Conservation (phyloP, 495 filamentous ascomycete genomes). For the Xylaria castorea region DNA sequence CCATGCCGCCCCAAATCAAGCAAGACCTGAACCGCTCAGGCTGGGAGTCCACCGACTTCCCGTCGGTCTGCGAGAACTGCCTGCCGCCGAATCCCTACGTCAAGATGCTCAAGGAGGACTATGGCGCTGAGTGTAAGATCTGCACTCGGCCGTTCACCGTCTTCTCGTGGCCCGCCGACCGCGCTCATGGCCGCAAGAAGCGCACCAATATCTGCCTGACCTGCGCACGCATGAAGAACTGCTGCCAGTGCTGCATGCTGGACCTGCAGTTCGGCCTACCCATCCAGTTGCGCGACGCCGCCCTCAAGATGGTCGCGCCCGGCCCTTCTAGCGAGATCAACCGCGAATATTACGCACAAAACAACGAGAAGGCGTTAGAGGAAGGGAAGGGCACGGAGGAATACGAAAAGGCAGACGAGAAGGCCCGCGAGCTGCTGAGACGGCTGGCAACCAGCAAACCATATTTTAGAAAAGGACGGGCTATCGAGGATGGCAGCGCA, state of each 20-base stretch:
- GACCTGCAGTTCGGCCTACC: slow-evolving; percentile 94
- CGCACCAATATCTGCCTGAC: slow-evolving; percentile 93
- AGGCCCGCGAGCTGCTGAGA: slow-evolving; percentile 85
- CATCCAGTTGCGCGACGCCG: slow-evolving; percentile 93
- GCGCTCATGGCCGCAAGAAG: slow-evolving; percentile 84
- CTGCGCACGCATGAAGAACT: slow-evolving; percentile 93
- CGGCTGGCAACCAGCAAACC: slow-evolving; percentile 90
- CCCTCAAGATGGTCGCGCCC: slow-evolving; percentile 93
- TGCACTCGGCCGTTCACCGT: slow-evolving; percentile 97
- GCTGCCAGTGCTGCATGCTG: slow-evolving; percentile 98
- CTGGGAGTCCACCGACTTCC: slow-evolving; percentile 90
- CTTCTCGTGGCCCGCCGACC: slow-evolving; percentile 90
- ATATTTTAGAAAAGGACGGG: slow-evolving; percentile 84
- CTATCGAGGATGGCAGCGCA: slow-evolving; percentile 63
- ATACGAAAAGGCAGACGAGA: slow-evolving; percentile 97
- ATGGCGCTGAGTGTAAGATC: slow-evolving; percentile 81
- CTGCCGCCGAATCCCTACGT: slow-evolving; percentile 97
- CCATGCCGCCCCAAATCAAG: slow-evolving; percentile 76
- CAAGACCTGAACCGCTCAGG: slow-evolving; percentile 96
- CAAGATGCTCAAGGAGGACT: slow-evolving; percentile 97
- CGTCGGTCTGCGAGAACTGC: slow-evolving; percentile 73
- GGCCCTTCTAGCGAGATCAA: slow-evolving; percentile 91
- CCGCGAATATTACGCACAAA: slow-evolving; percentile 95
- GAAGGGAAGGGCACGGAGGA: slow-evolving; percentile 82
- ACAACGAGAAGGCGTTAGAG: slow-evolving; percentile 93